Base-by-base conservation (phyloP, 371 early-diverging fungal species). In the Syncephalastrum contaminatum region DNA sequence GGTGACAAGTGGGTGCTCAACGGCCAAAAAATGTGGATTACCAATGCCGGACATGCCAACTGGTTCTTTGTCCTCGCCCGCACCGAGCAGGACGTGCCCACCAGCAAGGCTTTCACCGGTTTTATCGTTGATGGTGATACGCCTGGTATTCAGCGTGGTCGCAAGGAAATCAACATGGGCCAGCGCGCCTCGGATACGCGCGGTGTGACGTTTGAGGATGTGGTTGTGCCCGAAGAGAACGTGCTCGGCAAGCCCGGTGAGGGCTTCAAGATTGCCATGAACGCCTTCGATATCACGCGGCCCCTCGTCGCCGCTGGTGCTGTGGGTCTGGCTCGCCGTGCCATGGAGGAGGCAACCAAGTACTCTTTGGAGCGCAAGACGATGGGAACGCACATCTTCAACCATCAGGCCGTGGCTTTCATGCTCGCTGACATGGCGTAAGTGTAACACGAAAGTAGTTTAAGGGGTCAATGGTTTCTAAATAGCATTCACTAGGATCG, bases 31-130 rank as follows among this genome's bases (percentile, higher is more conserved):
- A 74, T 74, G 75, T 78, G 75, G 97, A 97, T 97, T 67, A 97
- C 98, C 53, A 96, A 96, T 66, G 91, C 93, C 46, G 96, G 95
- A 24, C 88, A 96, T 67, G 98, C 98, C 64, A 95, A 97, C 81
- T 97, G 97, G 97, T 96, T 86, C 89, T 97, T 97, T 76, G 89
- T 97, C n/a, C 81, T 97, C 44, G 97, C 98, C 48, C 88, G 88
- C 65, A 96, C 96, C 14, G 91, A 89, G 64, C 78, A 86, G 16
- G 75, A 64, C 20, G 93, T 91, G 21, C 76, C 66, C 40, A 77
- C 97, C 20, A 96, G 96, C 51, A 87, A 85, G 57, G 97, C 95
- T 4, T 96, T 97, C 68, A 96, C 97, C 20, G 97, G 95, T 0
- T 96, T 97, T 78, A 93, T 97, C 53, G 93, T 97, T 8, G 98